These are phyloP conservation scores for Davidsoniella australis DNA, from an alignment of 2,329 filamentous ascomycete species.

Conservation along the genomic window DNA sequence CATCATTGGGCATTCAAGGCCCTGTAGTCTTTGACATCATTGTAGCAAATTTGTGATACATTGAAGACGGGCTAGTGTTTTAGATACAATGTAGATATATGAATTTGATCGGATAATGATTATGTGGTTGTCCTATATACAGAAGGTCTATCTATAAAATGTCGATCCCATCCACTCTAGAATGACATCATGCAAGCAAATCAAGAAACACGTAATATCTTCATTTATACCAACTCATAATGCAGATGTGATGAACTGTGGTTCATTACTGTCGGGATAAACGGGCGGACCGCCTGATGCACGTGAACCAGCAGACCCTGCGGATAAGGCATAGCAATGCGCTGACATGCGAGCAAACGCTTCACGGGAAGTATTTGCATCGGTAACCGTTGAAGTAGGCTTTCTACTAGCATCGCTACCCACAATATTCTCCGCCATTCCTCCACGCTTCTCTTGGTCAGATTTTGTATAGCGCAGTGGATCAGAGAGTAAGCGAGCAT, in stretches of 20 bases:
- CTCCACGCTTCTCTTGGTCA: not conserved
- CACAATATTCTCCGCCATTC: not conserved
- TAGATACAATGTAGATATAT: not conserved
- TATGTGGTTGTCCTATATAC: no score
- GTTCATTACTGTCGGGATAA: no score
- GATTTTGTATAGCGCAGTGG: conserved; percentile 3
- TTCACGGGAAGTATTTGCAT: not conserved
- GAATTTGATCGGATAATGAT: no score
- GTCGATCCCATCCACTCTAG: no score
- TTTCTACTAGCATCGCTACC: not conserved
- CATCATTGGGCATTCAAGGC: conserved; percentile 48
- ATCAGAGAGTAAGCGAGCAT: conserved; percentile 30
- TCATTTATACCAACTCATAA: no score
- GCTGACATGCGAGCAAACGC: not conserved
- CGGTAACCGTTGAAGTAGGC: not conserved
- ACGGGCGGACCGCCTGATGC: no score
- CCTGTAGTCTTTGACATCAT: conserved; percentile 46
- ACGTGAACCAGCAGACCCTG: not conserved
- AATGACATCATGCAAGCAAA: no score
- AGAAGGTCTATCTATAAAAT: no score
- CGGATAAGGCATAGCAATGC: not conserved
- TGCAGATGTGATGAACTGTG: no score
- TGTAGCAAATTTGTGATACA: conserved; percentile 12
- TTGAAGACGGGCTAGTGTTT: not conserved
- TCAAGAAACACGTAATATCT: no score